Evolutionary conservation across 768 basidiomycete species (phyloP).

Genomic region (Boletus tylopilopsis): DNA sequence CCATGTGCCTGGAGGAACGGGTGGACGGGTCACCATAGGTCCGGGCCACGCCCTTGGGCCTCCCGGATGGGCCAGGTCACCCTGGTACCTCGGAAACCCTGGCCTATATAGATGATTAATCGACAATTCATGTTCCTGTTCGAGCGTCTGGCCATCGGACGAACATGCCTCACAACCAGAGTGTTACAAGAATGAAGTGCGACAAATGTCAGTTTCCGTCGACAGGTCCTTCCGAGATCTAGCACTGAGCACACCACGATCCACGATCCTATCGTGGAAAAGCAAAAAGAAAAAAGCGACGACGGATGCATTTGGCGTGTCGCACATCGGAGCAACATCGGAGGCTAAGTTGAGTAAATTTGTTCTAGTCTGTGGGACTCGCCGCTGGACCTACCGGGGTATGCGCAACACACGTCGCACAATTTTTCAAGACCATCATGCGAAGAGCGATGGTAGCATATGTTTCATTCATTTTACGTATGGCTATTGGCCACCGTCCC

Average conservation of each 20-base stretch:
- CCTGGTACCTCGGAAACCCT: conserved; percentile 5
- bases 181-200: conserved; percentile 3
- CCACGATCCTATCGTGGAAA: conserved; percentile 13
- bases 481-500: conserved; percentile 12
- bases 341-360: not conserved
- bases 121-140: not conserved
- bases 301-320: not conserved
- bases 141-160: too few relatives aligned
- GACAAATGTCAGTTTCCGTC: conserved; percentile 8
- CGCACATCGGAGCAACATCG: not conserved
- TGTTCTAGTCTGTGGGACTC: conserved; percentile 2
- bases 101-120: conserved; percentile 1
- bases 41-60: too few relatives aligned
- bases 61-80: too few relatives aligned
- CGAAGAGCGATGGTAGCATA: not conserved
- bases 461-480: conserved; percentile 8
- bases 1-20: conserved; percentile 13
- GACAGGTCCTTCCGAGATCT: conserved; percentile 5
- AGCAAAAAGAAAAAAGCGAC: not conserved
- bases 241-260: not conserved
- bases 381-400: not conserved
- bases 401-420: not conserved
- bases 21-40: not conserved
- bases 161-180: conserved; percentile 5
- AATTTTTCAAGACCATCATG: not conserved